Conservation (phyloP, 345 rosid genomes). For the Murraya koenigii region DNA sequence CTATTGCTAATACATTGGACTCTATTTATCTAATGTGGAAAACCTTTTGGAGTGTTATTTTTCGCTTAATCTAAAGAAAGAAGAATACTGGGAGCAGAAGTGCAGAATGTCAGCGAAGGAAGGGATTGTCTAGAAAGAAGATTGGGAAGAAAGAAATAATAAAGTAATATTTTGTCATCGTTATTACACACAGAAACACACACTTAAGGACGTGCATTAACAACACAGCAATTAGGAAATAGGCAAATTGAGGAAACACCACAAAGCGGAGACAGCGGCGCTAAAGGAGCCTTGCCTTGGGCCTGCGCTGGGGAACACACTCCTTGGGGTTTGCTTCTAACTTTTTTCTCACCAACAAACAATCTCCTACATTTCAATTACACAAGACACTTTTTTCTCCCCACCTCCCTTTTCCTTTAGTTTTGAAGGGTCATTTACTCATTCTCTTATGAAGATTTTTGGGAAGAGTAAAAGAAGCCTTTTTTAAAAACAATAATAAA, state of each 20-base stretch:
- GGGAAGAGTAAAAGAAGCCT: slow-evolving; percentile 42
- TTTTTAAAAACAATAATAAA: slow-evolving; percentile 12
- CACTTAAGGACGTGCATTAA: not conserved
- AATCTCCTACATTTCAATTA: not conserved
- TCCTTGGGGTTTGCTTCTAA: slow-evolving; percentile 50
- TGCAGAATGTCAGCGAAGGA: slow-evolving; percentile 58
- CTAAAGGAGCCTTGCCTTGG: slow-evolving; percentile 55
- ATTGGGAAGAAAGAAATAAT: not conserved
- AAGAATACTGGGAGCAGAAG: slow-evolving; percentile 44
- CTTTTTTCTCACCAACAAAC: slow-evolving; percentile 3
- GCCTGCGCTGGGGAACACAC: slow-evolving; percentile 48
- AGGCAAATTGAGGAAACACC: slow-evolving; percentile 13
- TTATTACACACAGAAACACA: slow-evolving; percentile 2
- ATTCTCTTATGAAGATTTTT: slow-evolving; percentile 27
- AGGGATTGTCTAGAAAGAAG: slow-evolving; percentile 39
- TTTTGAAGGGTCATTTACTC: slow-evolving; percentile 3
- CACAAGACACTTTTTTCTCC: not conserved
- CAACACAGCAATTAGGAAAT: slow-evolving; percentile 14
- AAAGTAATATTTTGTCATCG: not conserved
- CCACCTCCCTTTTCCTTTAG: not conserved
- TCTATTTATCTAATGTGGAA: not conserved
- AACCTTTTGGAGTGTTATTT: not conserved
- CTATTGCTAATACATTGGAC: not conserved
- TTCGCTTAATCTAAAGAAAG: not conserved
- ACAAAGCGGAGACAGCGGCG: slow-evolving; percentile 72